These are phyloP conservation scores for Nephelium lappaceum DNA, from an alignment of 345 rosid species.

Conservation along the genomic window DNA sequence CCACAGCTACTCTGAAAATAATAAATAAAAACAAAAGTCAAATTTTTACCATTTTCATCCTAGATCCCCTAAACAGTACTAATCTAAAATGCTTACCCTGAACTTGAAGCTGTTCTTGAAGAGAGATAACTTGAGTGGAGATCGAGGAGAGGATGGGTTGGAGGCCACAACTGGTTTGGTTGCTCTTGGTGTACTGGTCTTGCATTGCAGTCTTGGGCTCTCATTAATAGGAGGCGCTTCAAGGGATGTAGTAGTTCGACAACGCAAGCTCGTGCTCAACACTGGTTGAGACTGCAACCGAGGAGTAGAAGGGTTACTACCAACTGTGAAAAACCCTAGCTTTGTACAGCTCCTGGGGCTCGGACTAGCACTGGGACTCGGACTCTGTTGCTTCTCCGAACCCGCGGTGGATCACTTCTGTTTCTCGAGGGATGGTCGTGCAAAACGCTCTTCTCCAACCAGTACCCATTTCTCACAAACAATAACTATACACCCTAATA, in stretches of 20 bases:
- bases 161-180: conserved; percentile 36
- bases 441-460: conserved; percentile 99
- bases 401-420: conserved; percentile 32
- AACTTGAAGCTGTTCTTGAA: conserved; percentile 83
- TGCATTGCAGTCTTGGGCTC: conserved; percentile 40
- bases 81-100: conserved; percentile 49
- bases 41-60: neutral
- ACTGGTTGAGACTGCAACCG: conserved; percentile 37
- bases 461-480: conserved; percentile 60
- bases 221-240: conserved; percentile 31
- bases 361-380: conserved; percentile 35
- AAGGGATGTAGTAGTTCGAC: conserved; percentile 45
- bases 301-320: conserved; percentile 73
- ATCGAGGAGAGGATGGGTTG: conserved; percentile 70
- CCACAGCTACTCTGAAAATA: conserved; percentile 65
- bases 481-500: neutral
- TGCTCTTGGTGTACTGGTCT: conserved; percentile 30
- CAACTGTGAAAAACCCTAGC: conserved; percentile 56
- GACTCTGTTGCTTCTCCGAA: conserved; percentile 36
- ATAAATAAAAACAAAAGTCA: neutral
- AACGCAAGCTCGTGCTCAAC: conserved; percentile 51
- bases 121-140: conserved; percentile 77
- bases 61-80: neutral
- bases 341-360: conserved; percentile 58
- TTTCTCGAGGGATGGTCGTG: conserved; percentile 68